These are phyloP conservation scores for Luzula sylvatica DNA, from an alignment of 176 grass and related monocot genomes.

Conservation along the genomic window DNA sequence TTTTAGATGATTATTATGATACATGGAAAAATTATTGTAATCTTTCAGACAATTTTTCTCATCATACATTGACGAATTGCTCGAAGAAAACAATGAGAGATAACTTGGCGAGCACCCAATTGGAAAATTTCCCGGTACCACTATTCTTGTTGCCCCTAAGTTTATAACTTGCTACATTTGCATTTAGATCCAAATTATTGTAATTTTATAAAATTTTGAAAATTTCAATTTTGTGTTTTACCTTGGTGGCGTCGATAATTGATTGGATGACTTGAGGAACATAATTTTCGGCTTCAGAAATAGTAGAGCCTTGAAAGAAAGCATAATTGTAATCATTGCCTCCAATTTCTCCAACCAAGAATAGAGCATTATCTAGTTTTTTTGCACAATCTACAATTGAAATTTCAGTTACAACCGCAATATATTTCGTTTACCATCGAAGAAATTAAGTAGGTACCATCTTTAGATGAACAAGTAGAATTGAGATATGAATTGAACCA, in stretches of 20 bases:
- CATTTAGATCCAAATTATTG: neutral
- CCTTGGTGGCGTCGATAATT: constrained; percentile 52
- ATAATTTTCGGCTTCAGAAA: constrained; percentile 39
- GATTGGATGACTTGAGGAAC: constrained; percentile 58
- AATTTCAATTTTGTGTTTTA: neutral
- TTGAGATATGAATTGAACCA: constrained; percentile 76
- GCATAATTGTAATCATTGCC: constrained; percentile 96
- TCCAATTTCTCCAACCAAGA: constrained; percentile 86
- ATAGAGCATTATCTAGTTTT: constrained; percentile 44
- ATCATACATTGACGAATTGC: constrained; percentile 27
- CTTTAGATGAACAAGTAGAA: constrained; percentile 41
- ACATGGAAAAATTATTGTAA: constrained; percentile 60
- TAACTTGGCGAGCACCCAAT: constrained; percentile 86
- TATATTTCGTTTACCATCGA: too few species aligned
- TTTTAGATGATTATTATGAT: constrained; percentile 68
- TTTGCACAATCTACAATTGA: constrained; percentile 38
- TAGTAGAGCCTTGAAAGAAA: constrained; percentile 49
- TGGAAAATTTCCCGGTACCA: constrained; percentile 70
- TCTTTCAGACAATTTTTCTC: constrained; percentile 42
- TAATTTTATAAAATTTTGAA: neutral
- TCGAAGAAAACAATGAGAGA: constrained; percentile 52
- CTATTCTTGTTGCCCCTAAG: constrained; percentile 47
- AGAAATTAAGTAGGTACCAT: constrained; percentile 17
- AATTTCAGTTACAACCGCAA: neutral
- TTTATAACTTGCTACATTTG: constrained; percentile 60